phyloP scores from a whole-genome alignment of 2,329 filamentous ascomycete species.

The Grosmannia huntii region DNA sequence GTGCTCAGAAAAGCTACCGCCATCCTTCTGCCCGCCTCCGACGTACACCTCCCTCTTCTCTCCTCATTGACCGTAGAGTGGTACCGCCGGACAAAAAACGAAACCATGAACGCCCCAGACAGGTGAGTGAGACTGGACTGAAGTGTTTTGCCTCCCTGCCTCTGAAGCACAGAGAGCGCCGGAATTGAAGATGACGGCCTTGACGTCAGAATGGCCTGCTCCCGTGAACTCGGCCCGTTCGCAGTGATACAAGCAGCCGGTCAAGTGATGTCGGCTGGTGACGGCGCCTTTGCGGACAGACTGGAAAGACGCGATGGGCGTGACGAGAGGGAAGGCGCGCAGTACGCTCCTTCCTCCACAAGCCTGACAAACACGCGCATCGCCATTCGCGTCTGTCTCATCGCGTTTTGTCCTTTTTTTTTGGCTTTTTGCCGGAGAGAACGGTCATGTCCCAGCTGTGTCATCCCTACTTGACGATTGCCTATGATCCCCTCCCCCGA shows the following conservation, averaged over 20 bases:
- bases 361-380: not conserved
- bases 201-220: not conserved
- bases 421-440: not conserved
- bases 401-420: not conserved
- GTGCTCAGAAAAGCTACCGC: not conserved
- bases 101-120: slow-evolving; percentile 43
- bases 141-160: not conserved
- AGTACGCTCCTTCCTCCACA: not conserved
- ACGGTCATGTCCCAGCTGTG: not conserved
- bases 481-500: not conserved
- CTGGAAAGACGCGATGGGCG: not conserved
- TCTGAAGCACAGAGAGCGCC: not conserved
- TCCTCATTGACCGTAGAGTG: not conserved
- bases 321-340: not conserved
- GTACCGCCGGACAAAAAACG: not conserved
- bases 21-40: not conserved
- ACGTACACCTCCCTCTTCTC: not conserved
- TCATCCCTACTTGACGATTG: not conserved
- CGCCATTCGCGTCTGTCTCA: not conserved
- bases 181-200: not conserved
- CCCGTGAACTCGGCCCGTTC: not conserved
- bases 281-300: not conserved
- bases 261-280: not conserved
- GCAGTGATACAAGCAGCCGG: not conserved
- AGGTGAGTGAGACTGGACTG: slow-evolving; percentile 26